A percentile compares a stretch with the other conserved stretches of the same genome.
Conservation (phyloP, 768 basidiomycete genomes). For the Naematelia encephala region DNA sequence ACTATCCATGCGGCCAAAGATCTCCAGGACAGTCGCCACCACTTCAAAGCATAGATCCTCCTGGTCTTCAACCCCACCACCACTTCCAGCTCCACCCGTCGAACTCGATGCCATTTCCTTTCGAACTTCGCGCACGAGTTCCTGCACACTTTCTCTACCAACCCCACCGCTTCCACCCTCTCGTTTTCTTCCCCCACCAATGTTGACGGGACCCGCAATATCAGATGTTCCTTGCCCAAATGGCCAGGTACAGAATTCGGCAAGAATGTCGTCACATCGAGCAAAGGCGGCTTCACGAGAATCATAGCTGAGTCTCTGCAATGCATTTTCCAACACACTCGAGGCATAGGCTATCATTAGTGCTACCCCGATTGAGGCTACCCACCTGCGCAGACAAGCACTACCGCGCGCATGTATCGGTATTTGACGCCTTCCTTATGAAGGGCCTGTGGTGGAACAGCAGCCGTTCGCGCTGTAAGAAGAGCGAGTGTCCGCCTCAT, state of each 20-base stretch:
- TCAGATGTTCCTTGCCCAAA: conserved; percentile 59
- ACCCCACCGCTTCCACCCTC: conserved; percentile 54
- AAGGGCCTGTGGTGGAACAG: conserved; percentile 71
- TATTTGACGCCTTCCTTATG: conserved; percentile 73
- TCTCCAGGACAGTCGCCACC: conserved; percentile 86
- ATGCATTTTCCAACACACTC: conserved; percentile 90
- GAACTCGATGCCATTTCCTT: conserved; percentile 47
- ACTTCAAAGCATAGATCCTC: conserved; percentile 82
- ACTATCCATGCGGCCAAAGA: conserved; percentile 87
- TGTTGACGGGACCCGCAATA: conserved; percentile 51
- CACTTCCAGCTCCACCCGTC: conserved; percentile 24
- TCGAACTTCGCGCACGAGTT: conserved; percentile 52
- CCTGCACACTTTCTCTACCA: conserved; percentile 52
- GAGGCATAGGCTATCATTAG: conserved; percentile 70
- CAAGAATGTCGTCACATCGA: conserved; percentile 87
- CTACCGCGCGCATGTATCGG: conserved; percentile 73
- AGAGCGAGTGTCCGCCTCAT: conserved; percentile 71
- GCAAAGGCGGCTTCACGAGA: conserved; percentile 89
- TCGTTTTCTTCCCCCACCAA: conserved; percentile 56
- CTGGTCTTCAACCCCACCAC: conserved; percentile 47
- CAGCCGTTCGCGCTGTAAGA: conserved; percentile 75
- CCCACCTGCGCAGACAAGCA: conserved; percentile 68
- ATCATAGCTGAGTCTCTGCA: conserved; percentile 82
- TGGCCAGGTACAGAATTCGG: conserved; percentile 88
- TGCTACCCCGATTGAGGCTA: too few species aligned